Base-by-base conservation (phyloP, 768 basidiomycete species). In the Kwoniella europaea region DNA sequence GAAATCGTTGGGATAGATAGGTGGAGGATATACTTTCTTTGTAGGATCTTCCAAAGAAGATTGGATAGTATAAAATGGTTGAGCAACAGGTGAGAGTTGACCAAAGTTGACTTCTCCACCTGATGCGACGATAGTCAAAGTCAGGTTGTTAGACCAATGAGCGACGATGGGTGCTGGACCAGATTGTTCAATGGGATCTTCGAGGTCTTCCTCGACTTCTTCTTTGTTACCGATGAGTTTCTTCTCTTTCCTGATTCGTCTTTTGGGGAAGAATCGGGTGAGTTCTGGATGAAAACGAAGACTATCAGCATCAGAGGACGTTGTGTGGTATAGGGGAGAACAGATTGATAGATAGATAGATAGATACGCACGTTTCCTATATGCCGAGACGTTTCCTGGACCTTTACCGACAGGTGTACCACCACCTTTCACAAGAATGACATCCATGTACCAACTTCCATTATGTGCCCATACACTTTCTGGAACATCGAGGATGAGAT, bases 1-100 rank as follows among this genome's bases (percentile, higher is more conserved):
- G 84, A 98, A 98, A 79, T 97, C 94, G 80, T 98, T 98, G 15
- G 93, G 89, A 84, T 91, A 98, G 46, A 98, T 81, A 69, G 95
- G 90, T 10, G 96, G 96, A 77, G 89, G 91, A 87, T 95, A 94
- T 12, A 56, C 68, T 20, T 50, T 46, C 72, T 87, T 88, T 3
- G 89, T 91, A 72, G 86, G 88, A 3, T 88, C 91, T 2, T 86
- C 87, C 4, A 90, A 90, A 24, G 88, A 88, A 46, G 87, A 69
- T 7, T 91, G 85, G 52, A 94, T 80, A 63, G 89, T 85, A 57
- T 94, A 82, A 82, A 92, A 92, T 91, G 76, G 65, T 29, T 63
- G 62, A 65, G 75, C 68, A 10, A 27, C 66, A 46, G 77, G 72
- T 53, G 66, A 63, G 16, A 77, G 58, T 27, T 79, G 64, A 46